Evolutionary conservation across 495 filamentous ascomycete genomes (phyloP), one percentile per base, ranked within the genome.

Genomic region (Aspergillus conjunctus): DNA sequence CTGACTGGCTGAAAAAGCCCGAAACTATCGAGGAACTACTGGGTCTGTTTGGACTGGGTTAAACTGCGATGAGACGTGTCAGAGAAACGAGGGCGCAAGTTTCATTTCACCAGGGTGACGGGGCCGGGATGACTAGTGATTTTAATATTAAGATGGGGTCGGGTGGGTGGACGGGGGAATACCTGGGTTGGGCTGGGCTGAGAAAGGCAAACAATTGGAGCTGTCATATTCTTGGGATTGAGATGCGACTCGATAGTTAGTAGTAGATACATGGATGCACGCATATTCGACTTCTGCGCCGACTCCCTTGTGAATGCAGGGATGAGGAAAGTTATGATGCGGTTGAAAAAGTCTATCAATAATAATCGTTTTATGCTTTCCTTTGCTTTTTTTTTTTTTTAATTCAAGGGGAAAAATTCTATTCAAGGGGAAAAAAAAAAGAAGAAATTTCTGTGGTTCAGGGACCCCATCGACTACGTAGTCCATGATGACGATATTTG

Each of bases 171-270:
- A 18, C 12, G 20, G 30, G 54, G 26, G 26, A 26, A 26, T 26
- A 26, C 26, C 5, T 26, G 2, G 33, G 20, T 10, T 37, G 46
- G 55, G 55, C 55, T 58, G 55, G 55, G 43, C 30, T 57, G 31
- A 34, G 37, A 39, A 57, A 21, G 31, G 44, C 31, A 39, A 41
- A 26, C 43, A 26, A 54, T 17, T 12, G 46, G 55, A 58, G 55
- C 55, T 58, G 55, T 58, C 55, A 58, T 58, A 50, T 58, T 57
- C 55, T 51, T 22, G 32, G 44, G 44, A 18, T 34, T 30, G 34
- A n/a, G 52, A 41, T 39, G 34, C 33, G n/a, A 31, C 49, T 54
- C 18, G 52, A 54, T 54, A 43, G 5, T n/a, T 26, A 26, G 26
- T 26, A 26, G 26, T 26, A 2, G 33, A 58, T 58, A 39, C 43